These are phyloP conservation scores for Perkinsus marinus DNA, from an alignment of 169 alveolate species.

Conservation along the genomic window DNA sequence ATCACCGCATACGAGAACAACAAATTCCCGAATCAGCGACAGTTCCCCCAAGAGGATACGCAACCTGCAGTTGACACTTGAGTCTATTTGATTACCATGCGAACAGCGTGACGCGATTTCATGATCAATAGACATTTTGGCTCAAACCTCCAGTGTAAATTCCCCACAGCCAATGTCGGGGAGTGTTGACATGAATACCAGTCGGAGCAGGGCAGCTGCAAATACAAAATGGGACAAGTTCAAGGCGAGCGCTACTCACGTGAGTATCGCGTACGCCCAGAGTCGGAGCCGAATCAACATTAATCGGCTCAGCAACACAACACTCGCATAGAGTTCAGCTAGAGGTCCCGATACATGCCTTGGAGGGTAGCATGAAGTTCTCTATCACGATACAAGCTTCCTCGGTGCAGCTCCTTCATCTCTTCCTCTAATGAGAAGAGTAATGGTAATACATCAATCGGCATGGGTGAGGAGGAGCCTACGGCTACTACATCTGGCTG, in stretches of 20 bases:
- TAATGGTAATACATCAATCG: background rate
- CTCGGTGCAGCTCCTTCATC: background rate
- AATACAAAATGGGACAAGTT: no score
- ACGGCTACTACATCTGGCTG: background rate
- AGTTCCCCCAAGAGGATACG: conserved; percentile 18
- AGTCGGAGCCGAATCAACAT: background rate
- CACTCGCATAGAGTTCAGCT: background rate
- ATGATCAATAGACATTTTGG: no score
- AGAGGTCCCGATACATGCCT: background rate
- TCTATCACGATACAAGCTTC: background rate
- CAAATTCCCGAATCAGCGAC: conserved; percentile 40
- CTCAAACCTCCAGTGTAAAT: no score
- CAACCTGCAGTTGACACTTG: background rate
- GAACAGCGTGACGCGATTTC: no score
- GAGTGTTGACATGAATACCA: background rate
- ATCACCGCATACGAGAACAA: conserved; percentile 29
- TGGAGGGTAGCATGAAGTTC: background rate
- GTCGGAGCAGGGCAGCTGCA: no score
- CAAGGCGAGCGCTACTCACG: background rate
- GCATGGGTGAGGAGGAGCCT: background rate
- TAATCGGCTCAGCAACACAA: background rate
- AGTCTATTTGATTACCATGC: no score
- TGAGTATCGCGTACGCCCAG: background rate
- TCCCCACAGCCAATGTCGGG: background rate
- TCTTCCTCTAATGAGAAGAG: background rate